Evolutionary conservation across 805 yeast species (phyloP).

Genomic region (Starmerella apis): DNA sequence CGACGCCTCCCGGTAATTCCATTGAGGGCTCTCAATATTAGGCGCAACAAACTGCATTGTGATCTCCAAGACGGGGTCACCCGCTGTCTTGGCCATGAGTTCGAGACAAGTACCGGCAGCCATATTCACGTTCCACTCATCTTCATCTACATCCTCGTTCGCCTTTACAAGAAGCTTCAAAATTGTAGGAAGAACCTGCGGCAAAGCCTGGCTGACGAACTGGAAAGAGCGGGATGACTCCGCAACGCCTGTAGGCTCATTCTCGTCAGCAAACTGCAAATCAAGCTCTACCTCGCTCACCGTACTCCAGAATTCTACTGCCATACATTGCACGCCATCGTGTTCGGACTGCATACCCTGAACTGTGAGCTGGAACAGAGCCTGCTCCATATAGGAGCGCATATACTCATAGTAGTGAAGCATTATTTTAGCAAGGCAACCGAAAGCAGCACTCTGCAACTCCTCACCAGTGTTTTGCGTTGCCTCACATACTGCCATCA

Average conservation of each 20-base stretch:
- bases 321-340: slow-evolving; percentile 91
- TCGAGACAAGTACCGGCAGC: slow-evolving; percentile 97
- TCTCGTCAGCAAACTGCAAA: slow-evolving; percentile 45
- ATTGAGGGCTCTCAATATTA: slow-evolving; percentile 48
- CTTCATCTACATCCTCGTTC: slow-evolving; percentile 82
- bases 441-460: slow-evolving; percentile 88
- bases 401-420: slow-evolving; percentile 75
- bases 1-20: slow-evolving; percentile 94
- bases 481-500: slow-evolving; percentile 98
- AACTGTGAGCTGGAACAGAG: slow-evolving; percentile 79
- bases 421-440: slow-evolving; percentile 89
- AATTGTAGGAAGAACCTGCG: slow-evolving; percentile 79
- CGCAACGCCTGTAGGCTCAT: slow-evolving; percentile 24
- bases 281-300: slow-evolving; percentile 97
- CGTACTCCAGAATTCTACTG: slow-evolving; percentile 98
- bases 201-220: slow-evolving; percentile 75
- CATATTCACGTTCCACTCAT: slow-evolving; percentile 96
- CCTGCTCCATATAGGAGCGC: slow-evolving; percentile 96
- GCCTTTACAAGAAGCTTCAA: slow-evolving; percentile 71
- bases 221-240: slow-evolving; percentile 47
- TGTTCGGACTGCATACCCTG: slow-evolving; percentile 78
- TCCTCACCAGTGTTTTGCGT: slow-evolving; percentile 80
- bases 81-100: slow-evolving; percentile 83
- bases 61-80: slow-evolving; percentile 74
- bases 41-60: slow-evolving; percentile 73